A percentile compares a stretch with the other conserved stretches of the same genome.
phyloP scores from a whole-genome alignment of 768 basidiomycete genomes.

The Lactarius trivialis region DNA sequence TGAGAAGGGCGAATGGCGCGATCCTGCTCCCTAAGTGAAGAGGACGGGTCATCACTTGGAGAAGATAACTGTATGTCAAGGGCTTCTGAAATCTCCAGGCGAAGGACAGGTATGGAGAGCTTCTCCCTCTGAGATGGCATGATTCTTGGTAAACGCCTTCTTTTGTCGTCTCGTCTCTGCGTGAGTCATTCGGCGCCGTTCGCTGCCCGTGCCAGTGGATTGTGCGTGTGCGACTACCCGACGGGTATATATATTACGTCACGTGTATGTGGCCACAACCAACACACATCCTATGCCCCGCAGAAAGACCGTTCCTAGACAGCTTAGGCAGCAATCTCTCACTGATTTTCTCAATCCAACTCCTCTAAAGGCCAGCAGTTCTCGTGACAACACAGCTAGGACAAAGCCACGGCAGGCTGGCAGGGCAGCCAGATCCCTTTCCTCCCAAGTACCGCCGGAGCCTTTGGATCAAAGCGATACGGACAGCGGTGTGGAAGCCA shows the following conservation, averaged over 20 bases:
- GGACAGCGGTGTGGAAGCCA: conserved; percentile 42
- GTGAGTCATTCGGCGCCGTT: neutral
- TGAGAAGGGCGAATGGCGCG: conserved; percentile 29
- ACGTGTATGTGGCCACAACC: neutral
- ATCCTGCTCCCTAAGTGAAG: conserved; percentile 23
- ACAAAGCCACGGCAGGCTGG: neutral
- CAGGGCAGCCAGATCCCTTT: neutral
- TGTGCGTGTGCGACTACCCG: too few species aligned
- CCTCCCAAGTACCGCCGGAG: neutral
- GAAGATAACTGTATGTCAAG: neutral
- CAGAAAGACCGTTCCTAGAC: neutral
- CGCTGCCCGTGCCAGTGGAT: too few species aligned
- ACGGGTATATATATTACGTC: neutral
- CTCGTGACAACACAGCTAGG: neutral
- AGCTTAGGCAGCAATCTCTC: conserved; percentile 10
- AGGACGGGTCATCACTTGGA: neutral
- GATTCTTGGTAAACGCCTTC: neutral
- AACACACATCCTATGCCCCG: conserved; percentile 5
- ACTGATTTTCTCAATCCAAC: conserved; percentile 3
- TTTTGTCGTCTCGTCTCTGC: neutral
- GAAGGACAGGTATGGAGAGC: conserved; percentile 10
- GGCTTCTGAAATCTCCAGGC: conserved; percentile 18
- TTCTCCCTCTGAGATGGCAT: conserved; percentile 13
- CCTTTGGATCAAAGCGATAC: neutral
- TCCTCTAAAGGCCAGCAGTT: neutral